These are phyloP conservation scores for Ophiostoma novo-ulmi DNA, from an alignment of 2,329 filamentous ascomycete species.

Conservation along the genomic window DNA sequence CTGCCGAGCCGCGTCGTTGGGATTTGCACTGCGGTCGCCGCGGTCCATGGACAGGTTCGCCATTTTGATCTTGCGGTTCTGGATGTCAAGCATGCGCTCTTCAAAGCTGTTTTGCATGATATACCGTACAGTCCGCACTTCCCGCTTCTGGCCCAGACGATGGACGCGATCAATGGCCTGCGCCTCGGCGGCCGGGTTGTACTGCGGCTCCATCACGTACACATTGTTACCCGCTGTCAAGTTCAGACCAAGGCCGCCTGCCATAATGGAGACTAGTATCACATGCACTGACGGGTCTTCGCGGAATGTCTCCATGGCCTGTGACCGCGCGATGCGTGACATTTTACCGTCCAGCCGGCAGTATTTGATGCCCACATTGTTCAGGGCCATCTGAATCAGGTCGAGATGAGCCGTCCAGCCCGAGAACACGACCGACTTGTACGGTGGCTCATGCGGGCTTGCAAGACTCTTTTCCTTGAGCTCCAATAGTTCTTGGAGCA, in stretches of 20 bases:
- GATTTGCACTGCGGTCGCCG: conserved; percentile 31
- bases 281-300: conserved; percentile 66
- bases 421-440: conserved; percentile 92
- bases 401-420: conserved; percentile 95
- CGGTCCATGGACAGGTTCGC: conserved; percentile 59
- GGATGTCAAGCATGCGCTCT: conserved; percentile 83
- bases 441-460: conserved; percentile 62
- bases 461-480: conserved; percentile 58
- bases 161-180: conserved; percentile 94
- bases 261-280: conserved; percentile 87
- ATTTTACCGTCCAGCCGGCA: conserved; percentile 89
- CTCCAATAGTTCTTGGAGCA: conserved; percentile 67
- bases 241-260: conserved; percentile 87
- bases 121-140: conserved; percentile 79
- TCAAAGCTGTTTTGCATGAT: conserved; percentile 91
- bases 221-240: conserved; percentile 79
- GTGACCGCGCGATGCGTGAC: conserved; percentile 66
- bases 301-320: conserved; percentile 72
- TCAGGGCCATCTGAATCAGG: conserved; percentile 78
- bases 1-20: conserved; percentile 44
- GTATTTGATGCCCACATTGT: conserved; percentile 60
- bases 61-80: conserved; percentile 87
- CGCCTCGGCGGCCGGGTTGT: conserved; percentile 90
- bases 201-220: conserved; percentile 98
- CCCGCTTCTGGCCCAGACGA: conserved; percentile 81